Conservation (phyloP, 768 basidiomycete species). For the Pulveroboletus sp. region DNA sequence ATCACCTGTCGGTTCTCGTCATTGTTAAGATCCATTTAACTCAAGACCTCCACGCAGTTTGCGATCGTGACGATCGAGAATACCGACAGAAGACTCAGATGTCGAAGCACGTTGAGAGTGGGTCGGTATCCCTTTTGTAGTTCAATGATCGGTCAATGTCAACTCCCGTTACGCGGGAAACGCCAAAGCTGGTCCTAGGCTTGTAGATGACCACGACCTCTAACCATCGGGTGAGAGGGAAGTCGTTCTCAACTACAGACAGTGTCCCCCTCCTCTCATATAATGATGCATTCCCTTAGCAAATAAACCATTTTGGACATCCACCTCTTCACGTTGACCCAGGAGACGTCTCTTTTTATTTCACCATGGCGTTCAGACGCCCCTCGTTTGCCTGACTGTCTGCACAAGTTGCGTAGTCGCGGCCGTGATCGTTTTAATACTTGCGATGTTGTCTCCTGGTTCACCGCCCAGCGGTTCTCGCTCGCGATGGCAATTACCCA, state of each 20-base stretch:
- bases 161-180: background rate
- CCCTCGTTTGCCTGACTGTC: background rate
- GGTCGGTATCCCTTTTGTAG: conserved; percentile 1
- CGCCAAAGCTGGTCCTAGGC: too few relatives aligned
- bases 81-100: background rate
- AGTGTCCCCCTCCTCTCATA: too few relatives aligned
- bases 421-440: conserved; percentile 3
- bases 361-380: background rate
- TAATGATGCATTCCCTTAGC: too few relatives aligned
- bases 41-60: background rate
- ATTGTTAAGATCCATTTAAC: too few relatives aligned
- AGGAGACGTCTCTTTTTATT: background rate
- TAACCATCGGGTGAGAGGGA: too few relatives aligned
- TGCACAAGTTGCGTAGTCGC: conserved; percentile 1
- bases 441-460: background rate
- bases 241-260: too few relatives aligned
- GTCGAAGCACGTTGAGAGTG: too few relatives aligned
- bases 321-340: background rate
- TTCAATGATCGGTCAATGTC: background rate
- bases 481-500: background rate
- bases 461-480: conserved; percentile 4
- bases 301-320: too few relatives aligned
- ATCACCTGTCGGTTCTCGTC: too few relatives aligned
- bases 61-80: background rate
- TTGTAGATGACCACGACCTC: too few relatives aligned